Conservation (phyloP, 2,329 filamentous ascomycete genomes). For the Fusarium virguliforme region DNA sequence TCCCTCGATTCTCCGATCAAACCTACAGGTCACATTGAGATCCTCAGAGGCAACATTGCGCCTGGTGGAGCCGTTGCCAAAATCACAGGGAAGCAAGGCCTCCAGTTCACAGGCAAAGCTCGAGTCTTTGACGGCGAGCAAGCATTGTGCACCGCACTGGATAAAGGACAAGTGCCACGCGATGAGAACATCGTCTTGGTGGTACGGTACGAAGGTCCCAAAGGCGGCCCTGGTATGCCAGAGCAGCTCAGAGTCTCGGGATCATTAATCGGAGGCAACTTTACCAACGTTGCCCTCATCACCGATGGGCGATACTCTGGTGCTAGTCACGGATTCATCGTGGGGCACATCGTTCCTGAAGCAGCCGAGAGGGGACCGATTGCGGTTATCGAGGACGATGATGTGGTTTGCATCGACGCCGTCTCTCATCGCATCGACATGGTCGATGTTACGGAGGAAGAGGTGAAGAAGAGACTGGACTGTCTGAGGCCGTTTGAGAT, state of each 20-base stretch:
- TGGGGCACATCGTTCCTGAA: constrained; percentile 92
- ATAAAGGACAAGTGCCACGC: constrained; percentile 70
- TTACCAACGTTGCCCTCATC: constrained; percentile 86
- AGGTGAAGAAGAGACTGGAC: neutral
- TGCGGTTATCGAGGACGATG: constrained; percentile 83
- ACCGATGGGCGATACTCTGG: constrained; percentile 78
- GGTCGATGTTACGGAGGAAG: neutral
- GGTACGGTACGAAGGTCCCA: constrained; percentile 92
- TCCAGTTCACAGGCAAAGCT: constrained; percentile 83
- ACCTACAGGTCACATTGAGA: constrained; percentile 85
- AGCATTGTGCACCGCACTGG: constrained; percentile 81
- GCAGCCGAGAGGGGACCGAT: constrained; percentile 90
- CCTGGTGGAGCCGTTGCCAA: constrained; percentile 92
- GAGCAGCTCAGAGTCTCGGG: constrained; percentile 90
- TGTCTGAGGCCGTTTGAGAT: neutral
- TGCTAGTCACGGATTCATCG: constrained; percentile 88
- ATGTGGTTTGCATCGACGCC: constrained; percentile 88
- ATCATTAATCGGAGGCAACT: constrained; percentile 89
- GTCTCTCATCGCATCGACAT: constrained; percentile 2
- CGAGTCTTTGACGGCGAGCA: constrained; percentile 89
- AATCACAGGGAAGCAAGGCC: constrained; percentile 94
- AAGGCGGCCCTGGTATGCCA: constrained; percentile 94
- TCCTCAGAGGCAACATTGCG: constrained; percentile 87
- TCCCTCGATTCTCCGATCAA: constrained; percentile 82
- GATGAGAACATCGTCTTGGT: constrained; percentile 83